Evolutionary conservation across 768 basidiomycete genomes (phyloP), one percentile per base, ranked within the genome.

Genomic region (Suillus fuscotomentosus): DNA sequence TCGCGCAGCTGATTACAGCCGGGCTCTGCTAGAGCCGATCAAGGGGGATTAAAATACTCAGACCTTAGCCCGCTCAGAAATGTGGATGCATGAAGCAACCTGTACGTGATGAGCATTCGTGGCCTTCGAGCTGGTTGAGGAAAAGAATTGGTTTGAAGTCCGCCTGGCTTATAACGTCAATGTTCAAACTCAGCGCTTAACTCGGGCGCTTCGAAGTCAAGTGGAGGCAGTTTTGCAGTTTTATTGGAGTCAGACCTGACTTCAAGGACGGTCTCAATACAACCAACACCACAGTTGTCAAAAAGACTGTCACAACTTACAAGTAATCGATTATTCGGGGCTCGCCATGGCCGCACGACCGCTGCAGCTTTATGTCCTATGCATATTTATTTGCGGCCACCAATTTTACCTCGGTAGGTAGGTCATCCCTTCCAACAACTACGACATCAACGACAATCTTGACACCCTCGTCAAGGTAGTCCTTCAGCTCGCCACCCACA

Each of bases 21-120:
- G 79, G 86, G 76, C 83, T 80, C 88, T 69, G 84, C 86, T 81
- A 85, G 84, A 79, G 83, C 77, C 86, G 70, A 82, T 85, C 84
- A 63, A 81, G 82, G 83, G 82, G 84, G 85, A 85, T 78, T 84
- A 65, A 71, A 85, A 86, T 83, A 76, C 88, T 90, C 89, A 88
- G 88, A 90, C 88, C 88, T 90, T 90, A 81, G 84, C 88, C 89
- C 87, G 88, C 87, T 89, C 86, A 86, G 82, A 76, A 88, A 67
- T 63, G 65, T 66, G 70, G 72, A 77, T 63, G 66, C 22, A 34
- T 53, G 15, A 42, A 63, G 64, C 69, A 64, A 80, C 81, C 80
- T 80, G 83, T 86, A 69, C 71, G 87, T 77, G 67, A 78, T 86
- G 86, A 89, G 87, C 86, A 77, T 24, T 87, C 82, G 87, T 85